phyloP scores from a whole-genome alignment of 768 basidiomycete genomes.

The Hygrophorus pudorinus region DNA sequence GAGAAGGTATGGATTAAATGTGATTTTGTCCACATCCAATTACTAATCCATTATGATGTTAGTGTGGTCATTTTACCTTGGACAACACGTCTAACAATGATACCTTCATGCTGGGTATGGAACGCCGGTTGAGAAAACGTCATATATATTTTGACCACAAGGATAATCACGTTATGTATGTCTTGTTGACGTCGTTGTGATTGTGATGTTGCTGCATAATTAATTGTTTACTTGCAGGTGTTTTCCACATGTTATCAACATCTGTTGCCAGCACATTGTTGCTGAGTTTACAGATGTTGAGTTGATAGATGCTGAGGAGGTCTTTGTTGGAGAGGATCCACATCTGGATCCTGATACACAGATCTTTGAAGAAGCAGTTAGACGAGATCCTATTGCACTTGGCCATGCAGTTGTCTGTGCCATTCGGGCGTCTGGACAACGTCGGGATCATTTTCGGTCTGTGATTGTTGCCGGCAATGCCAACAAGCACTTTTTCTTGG shows the following conservation, averaged over 20 bases:
- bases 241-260: constrained; percentile 15
- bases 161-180: constrained; percentile 9
- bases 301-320: not conserved
- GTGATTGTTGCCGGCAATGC: constrained; percentile 1
- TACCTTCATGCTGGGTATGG: constrained; percentile 4
- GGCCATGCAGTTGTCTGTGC: constrained; percentile 3
- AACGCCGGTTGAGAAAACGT: not conserved
- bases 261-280: constrained; percentile 9
- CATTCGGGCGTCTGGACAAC: constrained; percentile 5
- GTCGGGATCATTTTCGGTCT: constrained; percentile 1
- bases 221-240: no score
- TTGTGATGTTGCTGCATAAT: no score
- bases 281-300: constrained; percentile 5
- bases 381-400: not conserved
- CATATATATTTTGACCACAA: constrained; percentile 6
- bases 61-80: constrained; percentile 8
- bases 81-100: constrained; percentile 14
- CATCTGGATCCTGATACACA: not conserved
- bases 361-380: not conserved
- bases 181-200: no score
- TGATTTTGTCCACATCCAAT: not conserved
- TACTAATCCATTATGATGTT: not conserved
- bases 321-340: not conserved
- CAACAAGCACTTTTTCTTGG: not conserved
- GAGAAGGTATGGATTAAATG: not conserved